Percentiles rank a stretch among this genome's conserved stretches.
These are phyloP conservation scores for Torrubiella hemipterigena DNA, from an alignment of 2,329 filamentous ascomycete genomes.

Conservation along the genomic window DNA sequence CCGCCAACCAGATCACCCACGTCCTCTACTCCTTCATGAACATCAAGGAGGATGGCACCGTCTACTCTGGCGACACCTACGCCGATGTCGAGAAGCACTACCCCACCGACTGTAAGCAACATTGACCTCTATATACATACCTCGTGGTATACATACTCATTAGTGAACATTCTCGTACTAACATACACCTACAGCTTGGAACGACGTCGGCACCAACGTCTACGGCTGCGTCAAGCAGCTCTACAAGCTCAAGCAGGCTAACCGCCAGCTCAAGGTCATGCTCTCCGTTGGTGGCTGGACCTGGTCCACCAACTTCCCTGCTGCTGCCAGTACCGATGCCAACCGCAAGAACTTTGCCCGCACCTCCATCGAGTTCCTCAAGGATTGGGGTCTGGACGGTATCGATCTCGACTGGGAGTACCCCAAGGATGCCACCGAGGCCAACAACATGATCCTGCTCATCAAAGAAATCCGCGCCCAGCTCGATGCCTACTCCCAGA, in stretches of 20 bases:
- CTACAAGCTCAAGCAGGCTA: slow-evolving; percentile 59
- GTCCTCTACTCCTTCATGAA: slow-evolving; percentile 43
- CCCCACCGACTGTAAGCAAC: slow-evolving; percentile 44
- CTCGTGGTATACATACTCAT: no score
- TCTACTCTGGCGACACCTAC: slow-evolving; percentile 51
- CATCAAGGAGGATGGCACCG: slow-evolving; percentile 9
- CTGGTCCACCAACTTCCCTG: slow-evolving; percentile 61
- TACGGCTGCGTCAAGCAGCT: slow-evolving; percentile 73
- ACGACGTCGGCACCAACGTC: slow-evolving; percentile 52
- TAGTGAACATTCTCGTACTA: neutral
- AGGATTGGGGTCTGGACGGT: slow-evolving; percentile 55
- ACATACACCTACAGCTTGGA: slow-evolving; percentile 31
- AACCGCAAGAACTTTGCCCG: slow-evolving; percentile 58
- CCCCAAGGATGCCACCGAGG: slow-evolving; percentile 18
- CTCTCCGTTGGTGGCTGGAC: slow-evolving; percentile 78
- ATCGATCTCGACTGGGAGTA: slow-evolving; percentile 30
- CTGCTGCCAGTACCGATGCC: slow-evolving; percentile 46
- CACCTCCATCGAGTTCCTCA: slow-evolving; percentile 55
- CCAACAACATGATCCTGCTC: slow-evolving; percentile 26
- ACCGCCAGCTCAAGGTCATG: slow-evolving; percentile 64
- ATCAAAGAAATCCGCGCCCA: slow-evolving; percentile 27
- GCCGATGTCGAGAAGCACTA: slow-evolving; percentile 65
- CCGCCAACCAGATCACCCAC: slow-evolving; percentile 56
- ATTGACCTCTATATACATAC: neutral
- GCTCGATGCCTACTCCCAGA: slow-evolving; percentile 32